Evolutionary conservation across 352 stramenopile species (phyloP), one percentile per base, ranked within the genome.

Genomic region (Phytophthora boehmeriae): DNA sequence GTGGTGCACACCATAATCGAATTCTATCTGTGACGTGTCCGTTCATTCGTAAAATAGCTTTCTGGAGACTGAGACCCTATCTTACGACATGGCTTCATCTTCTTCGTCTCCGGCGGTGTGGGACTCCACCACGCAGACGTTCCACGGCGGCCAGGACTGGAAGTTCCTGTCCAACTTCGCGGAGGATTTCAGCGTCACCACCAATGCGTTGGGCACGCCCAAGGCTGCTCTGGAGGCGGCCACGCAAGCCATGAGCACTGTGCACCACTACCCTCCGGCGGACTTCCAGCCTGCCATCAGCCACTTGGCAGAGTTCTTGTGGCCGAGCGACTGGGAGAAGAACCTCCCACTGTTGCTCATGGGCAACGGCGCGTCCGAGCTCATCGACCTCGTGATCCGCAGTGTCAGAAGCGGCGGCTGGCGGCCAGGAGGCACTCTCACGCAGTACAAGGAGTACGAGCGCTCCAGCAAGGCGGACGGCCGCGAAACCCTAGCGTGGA

Each of bases 61-160:
- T n/a, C n/a, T n/a, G n/a, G n/a, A n/a, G n/a, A n/a, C n/a, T n/a
- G n/a, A n/a, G n/a, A n/a, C 13, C 34, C 34, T 22, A 17, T 22
- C 14, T n/a, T n/a, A 11, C 38, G 45, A 42, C 36, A 48, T 46
- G 30, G 62, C 52, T 2, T 59, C 62, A 19, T 58, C 57, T 13
- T 53, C 61, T 17, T 36, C 47, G 8, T 27, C 54, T 1, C 52
- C 70, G 8, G 73, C 66, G n/a, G 83, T 92, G 22, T 94, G 86
- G 86, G 86, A 94, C 71, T 71, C 86, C 20, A 53, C 60, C 22
- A 97, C 89, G 57, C 89, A 97, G 83, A 96, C 89, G 2, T 97
- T 96, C 75, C 89, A 97, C 61, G 89, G 89, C 57, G 89, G 89
- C 23, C 89, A 97, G 71, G 89, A 97, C 74, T 97, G 89, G 89